Evolutionary conservation across 768 basidiomycete species (phyloP).

Genomic region (Pleurotus tuber-regium): DNA sequence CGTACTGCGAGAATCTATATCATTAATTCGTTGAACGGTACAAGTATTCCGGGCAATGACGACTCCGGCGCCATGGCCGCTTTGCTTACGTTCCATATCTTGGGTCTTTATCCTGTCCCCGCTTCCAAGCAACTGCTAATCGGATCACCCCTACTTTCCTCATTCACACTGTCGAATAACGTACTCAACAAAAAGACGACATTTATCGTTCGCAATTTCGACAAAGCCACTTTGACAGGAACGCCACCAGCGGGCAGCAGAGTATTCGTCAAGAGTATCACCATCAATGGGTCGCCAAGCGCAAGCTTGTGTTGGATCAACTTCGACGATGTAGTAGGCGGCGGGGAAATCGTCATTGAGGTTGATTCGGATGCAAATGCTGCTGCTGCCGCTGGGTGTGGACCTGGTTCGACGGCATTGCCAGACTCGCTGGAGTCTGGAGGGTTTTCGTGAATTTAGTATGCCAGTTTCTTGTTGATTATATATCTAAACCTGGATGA

Average conservation of each 20-base stretch:
- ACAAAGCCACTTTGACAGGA: constrained; percentile 30
- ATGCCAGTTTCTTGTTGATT: neutral
- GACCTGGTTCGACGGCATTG: constrained; percentile 24
- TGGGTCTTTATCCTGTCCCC: constrained; percentile 50
- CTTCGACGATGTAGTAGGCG: constrained; percentile 42
- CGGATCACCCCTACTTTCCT: constrained; percentile 45
- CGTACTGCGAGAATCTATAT: neutral
- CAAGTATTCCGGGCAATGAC: constrained; percentile 52
- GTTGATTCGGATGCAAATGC: constrained; percentile 37
- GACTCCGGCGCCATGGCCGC: constrained; percentile 54
- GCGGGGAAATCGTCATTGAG: constrained; percentile 42
- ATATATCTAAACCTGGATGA: too few relatives aligned
- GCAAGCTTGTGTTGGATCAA: constrained; percentile 42
- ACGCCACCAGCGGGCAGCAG: constrained; percentile 37
- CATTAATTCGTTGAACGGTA: constrained; percentile 10
- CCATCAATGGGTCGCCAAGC: constrained; percentile 35
- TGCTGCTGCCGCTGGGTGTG: constrained; percentile 37
- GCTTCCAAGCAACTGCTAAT: constrained; percentile 45
- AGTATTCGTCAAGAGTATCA: constrained; percentile 42
- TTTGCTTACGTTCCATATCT: constrained; percentile 46
- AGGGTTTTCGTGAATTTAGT: constrained; percentile 26
- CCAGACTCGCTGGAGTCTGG: constrained; percentile 41
- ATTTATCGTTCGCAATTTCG: constrained; percentile 42
- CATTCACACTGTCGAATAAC: constrained; percentile 39
- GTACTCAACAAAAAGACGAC: constrained; percentile 36